phyloP scores from a whole-genome alignment of 1,284 basidiomycete species.

The Ceratobasidium sp. region DNA sequence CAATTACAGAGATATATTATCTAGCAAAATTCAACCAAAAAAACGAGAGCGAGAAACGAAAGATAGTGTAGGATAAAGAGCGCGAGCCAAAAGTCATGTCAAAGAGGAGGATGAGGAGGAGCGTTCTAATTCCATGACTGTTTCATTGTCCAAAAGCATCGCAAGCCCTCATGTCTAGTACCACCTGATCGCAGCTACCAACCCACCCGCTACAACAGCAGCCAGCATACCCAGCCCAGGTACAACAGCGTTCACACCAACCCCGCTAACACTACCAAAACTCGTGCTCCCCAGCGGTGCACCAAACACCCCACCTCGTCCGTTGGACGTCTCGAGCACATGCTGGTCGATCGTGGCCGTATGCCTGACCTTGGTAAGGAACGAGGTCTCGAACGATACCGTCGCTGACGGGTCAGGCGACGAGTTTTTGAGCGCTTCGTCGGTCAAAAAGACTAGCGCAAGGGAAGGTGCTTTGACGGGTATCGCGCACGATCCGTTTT shows the following conservation, averaged over 20 bases:
- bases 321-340: slow-evolving; percentile 59
- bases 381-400: slow-evolving; percentile 58
- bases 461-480: slow-evolving; percentile 77
- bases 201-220: slow-evolving; percentile 1
- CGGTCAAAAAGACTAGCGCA: slow-evolving; percentile 78
- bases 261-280: slow-evolving; percentile 24
- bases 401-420: slow-evolving; percentile 52
- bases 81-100: no score
- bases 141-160: slow-evolving; percentile 32
- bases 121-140: slow-evolving; percentile 8
- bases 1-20: no score
- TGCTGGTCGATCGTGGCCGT: slow-evolving; percentile 56
- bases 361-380: slow-evolving; percentile 65
- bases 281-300: slow-evolving; percentile 28
- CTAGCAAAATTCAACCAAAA: neutral
- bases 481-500: slow-evolving; percentile 68
- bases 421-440: slow-evolving; percentile 61
- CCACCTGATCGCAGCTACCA: slow-evolving; percentile 9
- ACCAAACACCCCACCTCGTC: slow-evolving; percentile 52
- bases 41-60: neutral
- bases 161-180: neutral
- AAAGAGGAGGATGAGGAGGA: neutral
- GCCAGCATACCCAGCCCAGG: slow-evolving; percentile 23
- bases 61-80: neutral
- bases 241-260: neutral